Evolutionary conservation across 768 basidiomycete species (phyloP).

Genomic region (Leccinum variicolor): DNA sequence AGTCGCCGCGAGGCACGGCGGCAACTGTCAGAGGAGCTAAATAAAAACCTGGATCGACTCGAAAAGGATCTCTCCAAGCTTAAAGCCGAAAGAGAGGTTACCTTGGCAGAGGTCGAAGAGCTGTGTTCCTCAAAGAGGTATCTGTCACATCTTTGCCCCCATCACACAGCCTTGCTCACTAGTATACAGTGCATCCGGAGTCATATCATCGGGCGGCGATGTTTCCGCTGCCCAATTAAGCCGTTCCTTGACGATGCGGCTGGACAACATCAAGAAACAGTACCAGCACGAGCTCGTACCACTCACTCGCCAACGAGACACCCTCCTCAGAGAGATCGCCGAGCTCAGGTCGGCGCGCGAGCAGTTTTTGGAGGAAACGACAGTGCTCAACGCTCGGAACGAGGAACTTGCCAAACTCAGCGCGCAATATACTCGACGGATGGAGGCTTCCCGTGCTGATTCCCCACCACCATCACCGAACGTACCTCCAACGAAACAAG

Average conservation of each 20-base stretch:
- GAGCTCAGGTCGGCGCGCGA: slow-evolving; percentile 88
- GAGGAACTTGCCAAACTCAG: slow-evolving; percentile 90
- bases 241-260: slow-evolving; percentile 76
- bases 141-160: slow-evolving; percentile 14
- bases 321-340: slow-evolving; percentile 71
- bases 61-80: slow-evolving; percentile 86
- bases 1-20: slow-evolving; percentile 76
- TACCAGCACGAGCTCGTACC: slow-evolving; percentile 87
- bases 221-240: slow-evolving; percentile 44
- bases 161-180: slow-evolving; percentile 21
- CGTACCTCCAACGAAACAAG: slow-evolving; percentile 2
- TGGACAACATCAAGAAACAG: slow-evolving; percentile 84
- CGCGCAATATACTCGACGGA: slow-evolving; percentile 74
- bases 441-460: slow-evolving; percentile 44
- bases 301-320: slow-evolving; percentile 78
- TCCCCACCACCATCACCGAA: slow-evolving; percentile 11
- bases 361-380: slow-evolving; percentile 86
- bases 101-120: slow-evolving; percentile 92
- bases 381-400: slow-evolving; percentile 85
- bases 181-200: slow-evolving; percentile 25
- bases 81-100: slow-evolving; percentile 86
- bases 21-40: slow-evolving; percentile 75
- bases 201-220: slow-evolving; percentile 28
- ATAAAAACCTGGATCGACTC: slow-evolving; percentile 68
- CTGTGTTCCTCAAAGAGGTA: slow-evolving; percentile 73